phyloP scores from a whole-genome alignment of 1,284 basidiomycete species.

The Polyporus tsugae region DNA sequence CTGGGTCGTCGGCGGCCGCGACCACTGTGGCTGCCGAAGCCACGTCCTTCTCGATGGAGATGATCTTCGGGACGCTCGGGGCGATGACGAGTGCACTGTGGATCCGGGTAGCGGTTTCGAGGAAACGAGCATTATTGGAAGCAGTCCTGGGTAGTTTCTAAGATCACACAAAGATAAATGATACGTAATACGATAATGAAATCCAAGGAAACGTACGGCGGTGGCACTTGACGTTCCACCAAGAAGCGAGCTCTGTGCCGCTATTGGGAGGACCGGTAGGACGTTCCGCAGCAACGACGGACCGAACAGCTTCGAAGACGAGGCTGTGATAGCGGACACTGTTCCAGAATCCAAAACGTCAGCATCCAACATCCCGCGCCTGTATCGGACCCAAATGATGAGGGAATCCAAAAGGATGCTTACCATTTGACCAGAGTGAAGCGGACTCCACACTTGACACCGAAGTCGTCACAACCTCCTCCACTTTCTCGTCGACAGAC shows the following conservation, averaged over 20 bases:
- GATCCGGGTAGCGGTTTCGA: constrained; percentile 50
- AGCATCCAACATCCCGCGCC: background rate
- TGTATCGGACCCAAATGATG: background rate
- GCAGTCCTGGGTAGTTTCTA: background rate
- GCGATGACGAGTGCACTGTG: constrained; percentile 52
- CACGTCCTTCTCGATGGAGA: constrained; percentile 5
- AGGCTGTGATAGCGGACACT: constrained; percentile 29
- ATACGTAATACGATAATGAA: background rate
- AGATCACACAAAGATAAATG: background rate
- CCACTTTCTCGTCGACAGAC: background rate
- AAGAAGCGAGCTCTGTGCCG: constrained; percentile 52
- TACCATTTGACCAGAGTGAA: constrained; percentile 39
- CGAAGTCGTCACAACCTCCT: background rate
- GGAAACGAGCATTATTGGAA: constrained; percentile 39
- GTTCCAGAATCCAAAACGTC: background rate
- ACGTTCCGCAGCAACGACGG: constrained; percentile 17
- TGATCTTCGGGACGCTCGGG: constrained; percentile 58
- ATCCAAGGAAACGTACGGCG: background rate
- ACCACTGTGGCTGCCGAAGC: constrained; percentile 13
- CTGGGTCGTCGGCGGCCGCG: constrained; percentile 16
- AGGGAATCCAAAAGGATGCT: constrained; percentile 13
- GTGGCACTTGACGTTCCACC: constrained; percentile 33
- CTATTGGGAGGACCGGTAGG: constrained; percentile 30
- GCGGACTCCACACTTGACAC: background rate
- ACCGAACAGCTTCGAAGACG: constrained; percentile 40